A percentile compares a stretch with the other conserved stretches of the same genome.
These are phyloP conservation scores for Yamadazyma triangularis DNA, from an alignment of 1,139 yeast species.

Conservation along the genomic window DNA sequence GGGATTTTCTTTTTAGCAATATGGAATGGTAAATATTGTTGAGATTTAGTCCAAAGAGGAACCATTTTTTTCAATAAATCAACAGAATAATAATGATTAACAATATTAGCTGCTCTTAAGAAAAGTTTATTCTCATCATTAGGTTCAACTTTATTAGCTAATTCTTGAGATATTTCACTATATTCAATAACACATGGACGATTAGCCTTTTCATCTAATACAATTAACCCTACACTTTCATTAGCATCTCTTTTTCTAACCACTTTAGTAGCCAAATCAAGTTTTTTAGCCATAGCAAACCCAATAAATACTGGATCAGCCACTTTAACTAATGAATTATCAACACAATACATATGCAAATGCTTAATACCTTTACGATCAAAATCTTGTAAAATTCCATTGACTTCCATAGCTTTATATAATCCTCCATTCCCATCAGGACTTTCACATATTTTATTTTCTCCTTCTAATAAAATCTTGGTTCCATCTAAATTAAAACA, in stretches of 20 bases:
- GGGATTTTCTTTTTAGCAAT: slow-evolving; percentile 90
- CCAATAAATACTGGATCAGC: slow-evolving; percentile 96
- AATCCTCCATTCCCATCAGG: slow-evolving; percentile 99
- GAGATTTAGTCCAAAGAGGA: slow-evolving; percentile 67
- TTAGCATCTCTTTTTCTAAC: slow-evolving; percentile 86
- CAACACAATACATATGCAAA: slow-evolving; percentile 95
- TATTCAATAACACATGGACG: slow-evolving; percentile 93
- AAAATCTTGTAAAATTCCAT: slow-evolving; percentile 68
- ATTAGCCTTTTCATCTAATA: slow-evolving; percentile 52
- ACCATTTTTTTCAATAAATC: slow-evolving; percentile 56
- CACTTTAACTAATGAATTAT: slow-evolving; percentile 84
- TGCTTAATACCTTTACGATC: slow-evolving; percentile 71
- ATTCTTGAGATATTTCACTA: slow-evolving; percentile 76
- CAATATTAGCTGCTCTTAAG: slow-evolving; percentile 94
- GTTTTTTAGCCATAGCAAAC: slow-evolving; percentile 62
- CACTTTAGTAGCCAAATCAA: slow-evolving; percentile 86
- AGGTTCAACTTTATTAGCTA: slow-evolving; percentile 58
- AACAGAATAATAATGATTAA: slow-evolving; percentile 90
- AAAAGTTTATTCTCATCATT: slow-evolving; percentile 51
- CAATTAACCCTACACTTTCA: slow-evolving; percentile 92
- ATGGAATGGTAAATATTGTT: slow-evolving; percentile 78
- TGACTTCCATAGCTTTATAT: slow-evolving; percentile 72
- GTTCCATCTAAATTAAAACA: slow-evolving; percentile 73
- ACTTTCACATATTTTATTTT: slow-evolving; percentile 63
- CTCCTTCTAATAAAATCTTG: slow-evolving; percentile 59